These are phyloP conservation scores for Didymella lethalis DNA, from an alignment of 2,329 filamentous ascomycete genomes.

Conservation along the genomic window DNA sequence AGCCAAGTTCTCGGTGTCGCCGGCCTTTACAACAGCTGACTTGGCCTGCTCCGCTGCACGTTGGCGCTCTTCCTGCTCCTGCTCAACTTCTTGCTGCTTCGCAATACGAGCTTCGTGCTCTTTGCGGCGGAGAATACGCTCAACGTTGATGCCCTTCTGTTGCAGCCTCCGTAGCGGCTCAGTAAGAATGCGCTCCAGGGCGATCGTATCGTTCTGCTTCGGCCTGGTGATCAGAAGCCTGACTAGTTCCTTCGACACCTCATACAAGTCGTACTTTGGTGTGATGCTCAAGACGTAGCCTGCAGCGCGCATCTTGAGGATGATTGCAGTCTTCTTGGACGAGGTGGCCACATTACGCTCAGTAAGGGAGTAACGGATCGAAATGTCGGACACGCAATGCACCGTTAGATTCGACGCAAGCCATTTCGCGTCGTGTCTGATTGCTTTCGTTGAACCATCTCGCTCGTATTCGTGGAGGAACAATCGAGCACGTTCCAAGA, in stretches of 20 bases:
- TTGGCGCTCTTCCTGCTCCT: conserved; percentile 67
- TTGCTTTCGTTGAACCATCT: conserved; percentile 64
- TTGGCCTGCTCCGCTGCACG: conserved; percentile 47
- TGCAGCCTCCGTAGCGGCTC: conserved; percentile 83
- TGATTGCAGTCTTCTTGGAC: conserved; percentile 67
- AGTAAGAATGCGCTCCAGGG: conserved; percentile 89
- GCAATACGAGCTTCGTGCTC: conserved; percentile 87
- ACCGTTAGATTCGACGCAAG: conserved; percentile 85
- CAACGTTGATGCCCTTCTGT: conserved; percentile 93
- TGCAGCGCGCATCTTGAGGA: conserved; percentile 74
- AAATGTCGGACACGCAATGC: conserved; percentile 78
- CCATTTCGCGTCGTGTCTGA: conserved; percentile 90
- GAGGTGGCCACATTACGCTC: conserved; percentile 66
- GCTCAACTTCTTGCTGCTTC: conserved; percentile 78
- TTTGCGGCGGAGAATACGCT: conserved; percentile 88
- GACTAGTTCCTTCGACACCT: conserved; percentile 88
- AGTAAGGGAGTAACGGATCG: conserved; percentile 77
- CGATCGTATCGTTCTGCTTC: conserved; percentile 86
- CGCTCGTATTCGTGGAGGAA: conserved; percentile 85
- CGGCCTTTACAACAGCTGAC: conserved; percentile 28
- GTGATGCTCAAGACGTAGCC: conserved; percentile 79
- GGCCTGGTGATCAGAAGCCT: conserved; percentile 80
- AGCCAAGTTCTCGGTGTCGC: conserved; percentile 21
- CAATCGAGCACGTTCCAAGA: conserved; percentile 85
- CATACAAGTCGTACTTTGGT: conserved; percentile 81